These are phyloP conservation scores for Cupressus sempervirens DNA, from an alignment of 75 land plant genomes.

Conservation along the genomic window DNA sequence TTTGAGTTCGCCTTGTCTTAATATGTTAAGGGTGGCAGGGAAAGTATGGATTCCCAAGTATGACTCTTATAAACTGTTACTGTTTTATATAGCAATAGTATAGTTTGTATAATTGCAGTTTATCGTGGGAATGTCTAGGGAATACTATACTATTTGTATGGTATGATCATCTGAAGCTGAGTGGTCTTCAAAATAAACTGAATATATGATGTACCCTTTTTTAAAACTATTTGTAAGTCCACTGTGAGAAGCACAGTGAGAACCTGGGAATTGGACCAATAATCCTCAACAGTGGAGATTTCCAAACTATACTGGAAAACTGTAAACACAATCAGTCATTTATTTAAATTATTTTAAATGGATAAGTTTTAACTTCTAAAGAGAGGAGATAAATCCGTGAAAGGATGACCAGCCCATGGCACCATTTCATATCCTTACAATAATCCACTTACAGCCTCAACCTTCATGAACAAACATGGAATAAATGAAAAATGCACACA, in stretches of 20 bases:
- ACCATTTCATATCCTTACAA: not conserved
- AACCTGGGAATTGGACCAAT: not conserved
- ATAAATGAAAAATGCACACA: not conserved
- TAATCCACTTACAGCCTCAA: not conserved
- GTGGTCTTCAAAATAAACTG: too few relatives aligned
- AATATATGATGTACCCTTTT: too few relatives aligned
- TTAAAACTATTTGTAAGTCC: not conserved
- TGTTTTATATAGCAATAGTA: too few relatives aligned
- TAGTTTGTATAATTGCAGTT: too few relatives aligned
- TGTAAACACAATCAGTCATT: not conserved
- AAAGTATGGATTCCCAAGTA: too few relatives aligned
- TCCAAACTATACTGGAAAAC: not conserved
- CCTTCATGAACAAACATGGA: not conserved
- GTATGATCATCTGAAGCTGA: too few relatives aligned
- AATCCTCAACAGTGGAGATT: not conserved
- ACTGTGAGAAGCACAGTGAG: not conserved
- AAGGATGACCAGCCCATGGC: not conserved
- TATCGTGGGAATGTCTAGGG: too few relatives aligned
- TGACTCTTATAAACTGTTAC: too few relatives aligned
- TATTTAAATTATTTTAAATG: not conserved
- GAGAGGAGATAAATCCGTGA: not conserved
- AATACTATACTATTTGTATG: too few relatives aligned
- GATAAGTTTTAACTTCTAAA: not conserved
- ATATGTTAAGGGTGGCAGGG: not conserved
- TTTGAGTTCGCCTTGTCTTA: not conserved